A percentile compares a stretch with the other conserved stretches of the same genome.
phyloP scores from a whole-genome alignment of 768 basidiomycete genomes.

The Hortiboletus flavorubellus region DNA sequence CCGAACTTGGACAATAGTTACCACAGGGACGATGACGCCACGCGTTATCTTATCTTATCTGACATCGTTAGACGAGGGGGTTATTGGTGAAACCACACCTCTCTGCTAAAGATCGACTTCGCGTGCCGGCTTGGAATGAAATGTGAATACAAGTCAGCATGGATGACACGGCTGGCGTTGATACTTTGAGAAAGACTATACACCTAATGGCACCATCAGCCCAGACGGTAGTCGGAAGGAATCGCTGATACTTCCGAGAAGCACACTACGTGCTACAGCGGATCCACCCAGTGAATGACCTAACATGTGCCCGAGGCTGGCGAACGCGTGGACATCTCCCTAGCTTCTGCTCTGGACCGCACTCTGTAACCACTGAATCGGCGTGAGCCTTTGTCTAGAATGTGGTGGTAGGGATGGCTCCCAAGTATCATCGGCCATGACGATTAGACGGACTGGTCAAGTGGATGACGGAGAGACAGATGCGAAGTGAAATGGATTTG shows the following conservation, averaged over 20 bases:
- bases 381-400: background rate
- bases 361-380: background rate
- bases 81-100: background rate
- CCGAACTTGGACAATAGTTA: conserved; percentile 5
- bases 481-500: background rate
- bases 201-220: background rate
- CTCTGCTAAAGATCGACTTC: background rate
- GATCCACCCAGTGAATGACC: background rate
- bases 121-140: background rate
- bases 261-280: no score
- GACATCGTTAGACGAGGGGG: background rate
- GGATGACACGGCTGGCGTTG: background rate
- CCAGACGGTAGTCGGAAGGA: background rate
- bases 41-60: conserved; percentile 27
- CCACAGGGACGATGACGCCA: conserved; percentile 3
- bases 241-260: background rate
- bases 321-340: background rate
- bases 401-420: background rate
- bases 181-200: background rate
- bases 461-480: background rate
- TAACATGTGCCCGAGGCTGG: background rate
- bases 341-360: background rate
- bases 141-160: background rate
- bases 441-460: background rate
- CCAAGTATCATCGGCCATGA: background rate